Percentiles rank a stretch among this genome's conserved stretches.
These are phyloP conservation scores for Penicillium samsonianum DNA, from an alignment of 495 filamentous ascomycete genomes.

Conservation along the genomic window DNA sequence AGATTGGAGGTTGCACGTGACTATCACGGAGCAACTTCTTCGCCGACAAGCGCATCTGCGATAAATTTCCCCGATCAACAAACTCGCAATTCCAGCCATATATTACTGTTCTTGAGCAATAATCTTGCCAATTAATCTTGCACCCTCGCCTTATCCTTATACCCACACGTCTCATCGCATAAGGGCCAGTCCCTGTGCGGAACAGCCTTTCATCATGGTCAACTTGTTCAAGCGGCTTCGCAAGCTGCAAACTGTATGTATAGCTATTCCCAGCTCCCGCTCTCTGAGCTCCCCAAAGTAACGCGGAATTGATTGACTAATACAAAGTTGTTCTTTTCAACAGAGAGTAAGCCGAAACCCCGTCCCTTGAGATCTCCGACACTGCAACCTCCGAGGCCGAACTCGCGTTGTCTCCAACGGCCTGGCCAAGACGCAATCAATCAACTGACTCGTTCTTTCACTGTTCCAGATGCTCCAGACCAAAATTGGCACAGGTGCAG, in stretches of 20 bases:
- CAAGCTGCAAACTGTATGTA: conserved; percentile 73
- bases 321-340: conserved; percentile 3
- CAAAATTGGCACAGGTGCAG: conserved; percentile 78
- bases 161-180: conserved; percentile 5
- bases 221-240: conserved; percentile 75
- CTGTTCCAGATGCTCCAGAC: conserved; percentile 63
- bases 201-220: conserved; percentile 60
- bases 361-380: conserved; percentile 16
- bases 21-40: conserved; percentile 35
- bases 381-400: conserved; percentile 7
- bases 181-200: conserved; percentile 27
- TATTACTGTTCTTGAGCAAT: neutral
- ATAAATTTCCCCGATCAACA: conserved; percentile 32
- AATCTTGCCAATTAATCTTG: neutral
- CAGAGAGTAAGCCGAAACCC: conserved; percentile 38
- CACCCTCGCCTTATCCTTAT: neutral
- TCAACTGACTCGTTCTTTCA: conserved; percentile 3
- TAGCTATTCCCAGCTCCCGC: conserved; percentile 4
- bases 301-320: conserved; percentile 12
- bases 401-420: conserved; percentile 1
- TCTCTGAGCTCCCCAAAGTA: neutral
- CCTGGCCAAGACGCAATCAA: neutral
- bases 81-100: conserved; percentile 12
- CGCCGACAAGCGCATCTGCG: conserved; percentile 26
- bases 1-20: conserved; percentile 24